A percentile compares a stretch with the other conserved stretches of the same genome.
Conservation (phyloP, 2,329 filamentous ascomycete species). For the Xylariaceae sp. region DNA sequence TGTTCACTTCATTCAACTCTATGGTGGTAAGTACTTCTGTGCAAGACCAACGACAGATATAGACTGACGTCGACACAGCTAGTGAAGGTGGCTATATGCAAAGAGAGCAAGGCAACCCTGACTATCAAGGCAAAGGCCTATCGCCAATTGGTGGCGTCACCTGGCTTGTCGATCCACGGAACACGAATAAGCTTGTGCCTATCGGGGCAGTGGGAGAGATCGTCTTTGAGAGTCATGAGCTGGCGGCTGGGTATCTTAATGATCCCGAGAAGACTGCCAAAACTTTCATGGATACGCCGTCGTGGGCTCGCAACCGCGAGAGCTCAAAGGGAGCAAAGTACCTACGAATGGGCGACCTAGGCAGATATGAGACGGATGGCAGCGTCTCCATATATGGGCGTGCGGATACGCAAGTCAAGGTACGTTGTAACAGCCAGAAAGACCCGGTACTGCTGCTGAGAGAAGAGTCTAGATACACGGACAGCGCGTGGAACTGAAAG, state of each 20-base stretch:
- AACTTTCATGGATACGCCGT: constrained; percentile 2
- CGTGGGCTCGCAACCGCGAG: constrained; percentile 1
- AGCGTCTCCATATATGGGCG: constrained; percentile 3
- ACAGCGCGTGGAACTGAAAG: constrained; percentile 3
- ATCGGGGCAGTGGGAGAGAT: constrained; percentile 3
- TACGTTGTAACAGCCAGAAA: neutral
- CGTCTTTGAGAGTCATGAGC: constrained; percentile 3
- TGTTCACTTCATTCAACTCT: constrained; percentile 3
- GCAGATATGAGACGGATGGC: constrained; percentile 2
- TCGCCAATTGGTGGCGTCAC: neutral
- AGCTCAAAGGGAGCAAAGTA: constrained; percentile 1
- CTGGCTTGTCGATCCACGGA: constrained; percentile 2
- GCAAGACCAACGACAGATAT: neutral
- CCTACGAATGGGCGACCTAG: constrained; percentile 3
- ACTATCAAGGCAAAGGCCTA: constrained; percentile 2
- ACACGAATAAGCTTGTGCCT: constrained; percentile 4
- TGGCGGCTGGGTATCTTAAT: constrained; percentile 1
- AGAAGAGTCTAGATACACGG: constrained; percentile 2
- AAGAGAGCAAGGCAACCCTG: constrained; percentile 1
- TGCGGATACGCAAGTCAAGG: constrained; percentile 3
- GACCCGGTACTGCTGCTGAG: neutral
- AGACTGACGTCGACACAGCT: neutral
- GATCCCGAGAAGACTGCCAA: constrained; percentile 3
- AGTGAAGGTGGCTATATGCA: constrained; percentile 3
- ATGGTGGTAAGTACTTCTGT: constrained; percentile 1